Evolutionary conservation across 1,139 yeast species (phyloP), one percentile per base, ranked within the genome.

Genomic region (Lodderomyces elongisporus): DNA sequence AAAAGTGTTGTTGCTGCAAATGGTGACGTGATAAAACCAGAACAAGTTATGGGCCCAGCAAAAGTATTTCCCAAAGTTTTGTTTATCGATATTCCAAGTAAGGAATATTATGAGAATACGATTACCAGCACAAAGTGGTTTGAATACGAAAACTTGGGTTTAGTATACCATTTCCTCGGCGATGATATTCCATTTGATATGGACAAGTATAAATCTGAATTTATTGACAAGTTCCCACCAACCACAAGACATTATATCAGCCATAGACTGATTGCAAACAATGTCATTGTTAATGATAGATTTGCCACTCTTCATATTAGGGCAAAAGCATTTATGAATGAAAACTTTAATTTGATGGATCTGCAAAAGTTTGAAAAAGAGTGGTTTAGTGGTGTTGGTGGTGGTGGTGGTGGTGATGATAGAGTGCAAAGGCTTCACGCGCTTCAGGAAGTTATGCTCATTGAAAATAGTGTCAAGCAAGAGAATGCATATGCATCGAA

Each of bases 161-260:
- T 74, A 3, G 82, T 87, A 2, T 87, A 85, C 52, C 95, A 85
- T 54, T 73, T 87, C 39, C 58, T 89, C 29, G 94, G 84, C n/a
- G 70, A 66, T 14, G 71, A 65, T 4, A 70, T 85, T 1, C 75
- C 80, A 15, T 72, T 79, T 12, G 52, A 60, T 18, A 60, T 66
- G 41, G 48, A 55, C 1, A 58, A 59, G 4, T 81, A 84, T 51
- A 46, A 63, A 37, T 46, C 59, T 3, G 27, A 38, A 2, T 58
- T 72, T 41, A 65, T 80, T 35, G 41, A 56, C n/a, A 62, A 61
- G 9, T 77, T 78, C 44, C 77, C 78, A 0, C 44, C 58, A 0
- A 55, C 63, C 2, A 67, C 79, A 17, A 56, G 66, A 32, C 95
- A 87, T 55, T 68, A 79, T 31, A 67, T 89, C 4, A 79, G 89